Evolutionary conservation across 768 basidiomycete species (phyloP), one percentile per base, ranked within the genome.

Genomic region (Crepidotus variabilis): DNA sequence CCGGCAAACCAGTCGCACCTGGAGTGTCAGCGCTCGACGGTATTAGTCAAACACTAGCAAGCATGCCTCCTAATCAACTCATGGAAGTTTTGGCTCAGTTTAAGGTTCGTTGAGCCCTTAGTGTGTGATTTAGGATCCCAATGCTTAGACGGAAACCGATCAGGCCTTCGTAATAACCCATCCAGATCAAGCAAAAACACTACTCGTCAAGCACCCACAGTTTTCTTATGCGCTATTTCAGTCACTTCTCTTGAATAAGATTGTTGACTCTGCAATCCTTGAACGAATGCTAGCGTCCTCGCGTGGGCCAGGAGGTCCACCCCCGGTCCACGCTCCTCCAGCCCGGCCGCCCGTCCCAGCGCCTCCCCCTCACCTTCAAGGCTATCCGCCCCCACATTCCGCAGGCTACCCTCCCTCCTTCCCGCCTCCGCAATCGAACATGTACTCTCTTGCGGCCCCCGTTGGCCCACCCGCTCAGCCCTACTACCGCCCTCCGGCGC

Each of bases 21-120:
- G 93, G 93, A 18, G 75, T 81, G 39, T 85, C 82, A 16, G 75
- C 89, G 7, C 77, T 91, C 56, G 95, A 98, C 68, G 78, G 80
- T 54, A 98, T 98, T 68, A 92, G 84, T 67, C 83, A 89, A 67
- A 89, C 87, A 2, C 78, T 99, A 47, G 95, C 90, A 43, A 84
- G 77, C 24, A 90, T 96, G 78, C 83, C 84, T 53, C 92, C 93
- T 0, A 79, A 76, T 36, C 92, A 96, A 66, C 76, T 96, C 60
- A 85, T 95, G 73, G 96, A 99, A 72, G 89, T 98, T 8, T 76
- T 99, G 62, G 90, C 90, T n/a, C 93, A 97, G 71, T 95, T 96
- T 90, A 98, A 98, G 87, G 97, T 95, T 69, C 66, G 80, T 72
- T 48, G 32, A 43, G 24, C 32, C 28, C 28, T 28, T 56, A 36